Evolutionary conservation across 1,139 yeast species (phyloP).

Genomic region (Scheffersomyces illinoinensis): DNA sequence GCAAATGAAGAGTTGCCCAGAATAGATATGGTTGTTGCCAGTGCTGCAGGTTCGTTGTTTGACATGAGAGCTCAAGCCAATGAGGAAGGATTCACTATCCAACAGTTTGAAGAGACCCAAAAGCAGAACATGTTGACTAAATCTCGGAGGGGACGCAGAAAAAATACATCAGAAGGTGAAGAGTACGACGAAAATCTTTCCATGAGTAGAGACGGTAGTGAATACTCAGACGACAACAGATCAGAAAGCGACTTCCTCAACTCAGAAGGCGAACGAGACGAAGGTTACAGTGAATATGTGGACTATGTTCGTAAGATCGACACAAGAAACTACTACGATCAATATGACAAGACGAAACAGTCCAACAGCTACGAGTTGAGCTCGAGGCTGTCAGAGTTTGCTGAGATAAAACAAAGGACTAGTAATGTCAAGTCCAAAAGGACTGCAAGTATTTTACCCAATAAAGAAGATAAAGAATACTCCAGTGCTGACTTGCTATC

Average conservation of each 20-base stretch:
- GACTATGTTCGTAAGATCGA: constrained; percentile 9
- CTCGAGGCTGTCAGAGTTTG: constrained; percentile 1
- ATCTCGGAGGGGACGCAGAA: neutral
- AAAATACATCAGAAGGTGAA: neutral
- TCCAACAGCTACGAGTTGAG: constrained; percentile 3
- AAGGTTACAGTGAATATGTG: constrained; percentile 10
- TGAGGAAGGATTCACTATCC: constrained; percentile 32
- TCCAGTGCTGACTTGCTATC: neutral
- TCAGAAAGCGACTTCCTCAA: neutral
- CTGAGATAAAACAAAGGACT: constrained; percentile 2
- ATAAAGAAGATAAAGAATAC: neutral
- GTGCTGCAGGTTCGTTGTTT: constrained; percentile 49
- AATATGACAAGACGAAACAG: constrained; percentile 2
- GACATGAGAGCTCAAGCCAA: constrained; percentile 38
- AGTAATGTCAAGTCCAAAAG: constrained; percentile 5
- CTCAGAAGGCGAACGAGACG: constrained; percentile 5
- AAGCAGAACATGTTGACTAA: neutral
- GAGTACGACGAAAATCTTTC: neutral
- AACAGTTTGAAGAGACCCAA: constrained; percentile 9
- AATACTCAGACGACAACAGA: neutral
- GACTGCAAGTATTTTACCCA: neutral
- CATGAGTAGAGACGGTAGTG: neutral
- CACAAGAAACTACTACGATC: constrained; percentile 1
- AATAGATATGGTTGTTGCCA: constrained; percentile 49
- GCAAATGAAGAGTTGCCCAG: constrained; percentile 42